Evolutionary conservation across 73 alveolate species (phyloP), one percentile per base, ranked within the genome.

Genomic region (Halteria grandinella): DNA sequence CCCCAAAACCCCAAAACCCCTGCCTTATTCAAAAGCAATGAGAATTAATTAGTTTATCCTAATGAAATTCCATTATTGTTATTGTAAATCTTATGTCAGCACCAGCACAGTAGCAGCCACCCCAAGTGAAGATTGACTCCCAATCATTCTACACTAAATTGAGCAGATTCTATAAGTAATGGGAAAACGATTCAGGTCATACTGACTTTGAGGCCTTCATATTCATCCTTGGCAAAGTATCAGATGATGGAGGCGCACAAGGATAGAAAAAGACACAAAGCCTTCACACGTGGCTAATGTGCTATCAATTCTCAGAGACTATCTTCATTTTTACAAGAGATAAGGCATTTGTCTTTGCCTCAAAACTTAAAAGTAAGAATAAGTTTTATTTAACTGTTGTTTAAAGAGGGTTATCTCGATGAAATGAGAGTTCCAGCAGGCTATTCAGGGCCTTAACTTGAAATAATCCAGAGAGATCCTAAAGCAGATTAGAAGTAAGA

Each of bases 301-400:
- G 59, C 11, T 82, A 82, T 54, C 80, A 82, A 48, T 82, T 82
- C 71, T 45, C 86, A 28, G 91, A 82, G 39, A 60, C 91, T 7
- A 58, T 70, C 14, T 23, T 82, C 49, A 25, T 82, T 1, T 31
- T 82, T 41, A 51, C 74, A 12, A 70, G 55, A 39, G 79, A 70
- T 12, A 57, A 72, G 31, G 44, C 71, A 23, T 39, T 28, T 24
- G 78, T 82, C 48, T 20, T 71, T 2, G 52, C 72, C 10, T 57
- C 85, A 10, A 41, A 37, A 20, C 55, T 71, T 47, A 82, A 82
- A 62, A 82, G 89, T 79, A 66, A 52, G 76, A 21, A 34, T 10
- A 31, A 17, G 23, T 8, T 7, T 4, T 32, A 17, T 49, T 17
- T 23, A 53, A 53, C 17, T 23, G 6, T 10, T 17, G 17, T 34